Evolutionary conservation across 371 early-diverging fungal genomes (phyloP).

Genomic region (Sporodiniella umbellata): DNA sequence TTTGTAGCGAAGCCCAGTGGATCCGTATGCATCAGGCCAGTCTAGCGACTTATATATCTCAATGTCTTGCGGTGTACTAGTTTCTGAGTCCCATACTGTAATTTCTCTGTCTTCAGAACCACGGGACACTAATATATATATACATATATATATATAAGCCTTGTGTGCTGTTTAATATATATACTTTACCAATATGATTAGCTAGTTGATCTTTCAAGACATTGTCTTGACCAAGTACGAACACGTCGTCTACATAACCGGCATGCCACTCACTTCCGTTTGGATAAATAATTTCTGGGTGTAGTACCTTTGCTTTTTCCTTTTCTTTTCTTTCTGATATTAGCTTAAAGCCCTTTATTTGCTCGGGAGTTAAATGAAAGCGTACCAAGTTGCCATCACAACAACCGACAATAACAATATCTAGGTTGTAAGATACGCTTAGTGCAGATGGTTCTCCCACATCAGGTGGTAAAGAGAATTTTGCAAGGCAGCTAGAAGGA

Average conservation of each 20-base stretch:
- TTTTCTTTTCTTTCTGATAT: not conserved
- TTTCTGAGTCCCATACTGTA: constrained; percentile 33
- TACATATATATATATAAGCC: not conserved
- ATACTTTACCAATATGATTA: no score
- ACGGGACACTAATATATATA: constrained; percentile 26
- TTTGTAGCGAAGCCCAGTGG: constrained; percentile 31
- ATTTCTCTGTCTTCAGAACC: constrained; percentile 39
- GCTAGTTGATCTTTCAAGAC: constrained; percentile 1
- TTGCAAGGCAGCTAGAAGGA: constrained; percentile 31
- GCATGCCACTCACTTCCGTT: constrained; percentile 59
- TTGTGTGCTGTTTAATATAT: not conserved
- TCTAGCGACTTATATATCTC: constrained; percentile 29
- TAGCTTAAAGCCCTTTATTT: not conserved
- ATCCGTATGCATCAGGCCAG: constrained; percentile 35
- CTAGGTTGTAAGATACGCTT: constrained; percentile 24
- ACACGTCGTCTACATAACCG: constrained; percentile 55
- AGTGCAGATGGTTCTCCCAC: constrained; percentile 25
- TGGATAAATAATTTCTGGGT: constrained; percentile 34
- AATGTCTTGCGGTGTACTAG: constrained; percentile 32
- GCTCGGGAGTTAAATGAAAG: constrained; percentile 11
- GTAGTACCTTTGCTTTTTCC: not conserved
- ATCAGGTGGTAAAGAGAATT: constrained; percentile 22
- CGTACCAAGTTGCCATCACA: constrained; percentile 26
- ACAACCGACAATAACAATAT: constrained; percentile 29
- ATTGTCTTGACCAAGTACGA: constrained; percentile 29